phyloP scores from a whole-genome alignment of 2,329 filamentous ascomycete genomes.

The Coniochaeta hoffmannii region DNA sequence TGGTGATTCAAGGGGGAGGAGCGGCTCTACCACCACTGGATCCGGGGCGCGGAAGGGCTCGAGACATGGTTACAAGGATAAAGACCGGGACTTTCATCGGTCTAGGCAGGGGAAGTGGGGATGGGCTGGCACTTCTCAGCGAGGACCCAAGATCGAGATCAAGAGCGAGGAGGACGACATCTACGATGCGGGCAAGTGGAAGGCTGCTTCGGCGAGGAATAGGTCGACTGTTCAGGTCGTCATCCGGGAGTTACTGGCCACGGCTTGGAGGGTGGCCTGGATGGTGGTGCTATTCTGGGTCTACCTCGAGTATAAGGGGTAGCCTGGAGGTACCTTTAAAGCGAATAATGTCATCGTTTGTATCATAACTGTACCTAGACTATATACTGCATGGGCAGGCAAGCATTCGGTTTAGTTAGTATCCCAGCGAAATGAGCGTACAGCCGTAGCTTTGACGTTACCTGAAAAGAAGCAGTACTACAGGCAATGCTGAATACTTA shows the following conservation, averaged over 20 bases:
- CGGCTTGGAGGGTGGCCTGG: constrained; percentile 54
- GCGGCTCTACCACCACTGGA: constrained; percentile 16
- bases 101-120: constrained; percentile 30
- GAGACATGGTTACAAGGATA: not conserved
- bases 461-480: no score
- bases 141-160: constrained; percentile 46
- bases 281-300: constrained; percentile 58
- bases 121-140: constrained; percentile 28
- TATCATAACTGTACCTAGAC: not conserved
- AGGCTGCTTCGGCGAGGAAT: constrained; percentile 15
- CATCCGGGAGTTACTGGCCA: constrained; percentile 52
- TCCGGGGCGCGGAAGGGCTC: constrained; percentile 14
- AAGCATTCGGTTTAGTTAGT: not conserved
- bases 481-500: no score
- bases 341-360: not conserved
- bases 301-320: constrained; percentile 60
- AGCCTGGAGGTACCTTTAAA: not conserved
- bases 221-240: constrained; percentile 38
- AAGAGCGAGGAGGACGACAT: constrained; percentile 32
- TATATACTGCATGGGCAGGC: constrained; percentile 2
- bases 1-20: constrained; percentile 17
- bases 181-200: constrained; percentile 34
- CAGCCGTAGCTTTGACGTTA: no score
- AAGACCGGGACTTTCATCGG: constrained; percentile 14
- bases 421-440: no score